A percentile compares a stretch with the other conserved stretches of the same genome.
These are phyloP conservation scores for Bruguiera hainesii DNA, from an alignment of 441 rosid genomes.

Conservation along the genomic window DNA sequence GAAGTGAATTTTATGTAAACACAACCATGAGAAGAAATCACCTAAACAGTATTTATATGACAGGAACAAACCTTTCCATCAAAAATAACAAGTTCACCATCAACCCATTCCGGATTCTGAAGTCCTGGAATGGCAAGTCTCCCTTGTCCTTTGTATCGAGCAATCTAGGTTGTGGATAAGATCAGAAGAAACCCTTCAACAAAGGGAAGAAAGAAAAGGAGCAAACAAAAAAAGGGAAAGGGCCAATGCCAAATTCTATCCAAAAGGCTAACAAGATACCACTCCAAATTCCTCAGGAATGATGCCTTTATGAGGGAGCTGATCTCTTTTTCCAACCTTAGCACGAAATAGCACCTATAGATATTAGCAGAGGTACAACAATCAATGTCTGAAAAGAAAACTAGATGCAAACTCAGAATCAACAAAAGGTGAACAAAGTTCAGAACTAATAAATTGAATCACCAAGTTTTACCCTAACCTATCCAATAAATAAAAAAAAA, in stretches of 20 bases:
- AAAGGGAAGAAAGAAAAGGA: slow-evolving; percentile 7
- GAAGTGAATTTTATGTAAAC: background rate
- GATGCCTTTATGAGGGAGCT: slow-evolving; percentile 92
- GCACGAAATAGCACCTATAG: slow-evolving; percentile 94
- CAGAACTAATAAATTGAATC: background rate
- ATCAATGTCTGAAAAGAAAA: slow-evolving; percentile 12
- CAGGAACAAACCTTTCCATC: slow-evolving; percentile 74
- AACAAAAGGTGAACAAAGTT: background rate
- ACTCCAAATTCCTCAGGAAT: slow-evolving; percentile 99
- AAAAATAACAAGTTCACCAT: slow-evolving; percentile 94
- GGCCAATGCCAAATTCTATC: background rate
- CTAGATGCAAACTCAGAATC: slow-evolving; percentile 7
- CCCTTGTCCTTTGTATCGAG: slow-evolving; percentile 95
- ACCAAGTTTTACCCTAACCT: background rate
- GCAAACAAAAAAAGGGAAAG: background rate
- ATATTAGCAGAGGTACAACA: slow-evolving; percentile 4
- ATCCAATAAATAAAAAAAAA: background rate
- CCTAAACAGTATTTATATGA: background rate
- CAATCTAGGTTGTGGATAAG: slow-evolving; percentile 49
- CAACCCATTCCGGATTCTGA: slow-evolving; percentile 92
- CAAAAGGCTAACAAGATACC: slow-evolving; percentile 39
- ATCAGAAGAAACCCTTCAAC: slow-evolving; percentile 13
- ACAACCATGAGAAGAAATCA: background rate
- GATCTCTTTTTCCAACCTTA: slow-evolving; percentile 83
- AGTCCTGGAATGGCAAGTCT: slow-evolving; percentile 94